Evolutionary conservation across 331 rosid genomes (phyloP), one percentile per base, ranked within the genome.

Genomic region (Cydonia oblonga): DNA sequence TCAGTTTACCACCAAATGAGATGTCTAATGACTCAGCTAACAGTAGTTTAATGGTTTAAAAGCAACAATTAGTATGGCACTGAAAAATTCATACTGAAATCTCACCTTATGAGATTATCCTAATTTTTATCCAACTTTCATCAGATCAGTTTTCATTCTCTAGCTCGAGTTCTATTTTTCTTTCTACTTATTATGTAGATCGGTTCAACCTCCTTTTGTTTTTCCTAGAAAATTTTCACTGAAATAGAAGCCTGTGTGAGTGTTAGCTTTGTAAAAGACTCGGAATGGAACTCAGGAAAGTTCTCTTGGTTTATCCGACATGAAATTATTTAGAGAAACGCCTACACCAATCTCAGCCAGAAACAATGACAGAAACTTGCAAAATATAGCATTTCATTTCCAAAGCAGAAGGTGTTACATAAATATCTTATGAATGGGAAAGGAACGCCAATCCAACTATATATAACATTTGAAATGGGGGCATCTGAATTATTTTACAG

Each of bases 401-500:
- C 61, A 71, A 35, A 53, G 68, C 61, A 74, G 24, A 61, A 68
- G 57, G 33, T 9, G 52, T 56, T 53, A 75, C 70, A 70, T 12
- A 40, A 58, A 53, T 29, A 25, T 16, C 9, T 15, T n/a, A 61
- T 65, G 57, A 35, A 52, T 25, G 58, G 9, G 69, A 20, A n/a
- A 32, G 26, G 71, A 42, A 63, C 28, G 40, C 18, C 35, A 42
- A 59, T 49, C 14, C 29, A 42, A 42, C 40, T 52, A 56, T 73
- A 57, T 23, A 74, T 53, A 24, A 33, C 57, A 64, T 72, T 73
- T 61, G 5, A 62, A 65, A 22, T 38, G 59, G 42, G 65, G 42
- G 35, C 63, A 57, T 68, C 42, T 54, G 26, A 54, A 74, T 61
- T 66, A 73, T 61, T 61, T 80, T 79, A 90, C 81, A 90, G 66